phyloP scores from a whole-genome alignment of 2,329 filamentous ascomycete species.

The Alternaria sp. region DNA sequence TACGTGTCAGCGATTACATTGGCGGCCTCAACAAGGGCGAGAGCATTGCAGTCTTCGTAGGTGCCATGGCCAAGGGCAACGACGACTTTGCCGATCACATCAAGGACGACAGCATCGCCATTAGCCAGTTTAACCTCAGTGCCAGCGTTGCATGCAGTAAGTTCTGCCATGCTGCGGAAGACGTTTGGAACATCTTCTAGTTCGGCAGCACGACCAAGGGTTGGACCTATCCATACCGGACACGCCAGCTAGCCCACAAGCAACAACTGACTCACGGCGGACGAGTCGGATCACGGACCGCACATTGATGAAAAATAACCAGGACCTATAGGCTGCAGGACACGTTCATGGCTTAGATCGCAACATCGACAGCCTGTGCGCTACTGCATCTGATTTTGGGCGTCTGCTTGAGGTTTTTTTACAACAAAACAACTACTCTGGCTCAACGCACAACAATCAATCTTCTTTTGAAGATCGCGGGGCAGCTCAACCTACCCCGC shows the following conservation, averaged over 20 bases:
- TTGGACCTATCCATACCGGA: constrained; percentile 34
- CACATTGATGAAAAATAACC: constrained; percentile 34
- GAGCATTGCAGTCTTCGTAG: constrained; percentile 97
- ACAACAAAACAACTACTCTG: constrained; percentile 78
- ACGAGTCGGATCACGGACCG: constrained; percentile 25
- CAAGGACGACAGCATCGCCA: constrained; percentile 97
- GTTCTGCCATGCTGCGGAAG: constrained; percentile 97
- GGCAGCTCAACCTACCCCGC: constrained; percentile 71
- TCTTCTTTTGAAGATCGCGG: constrained; percentile 54
- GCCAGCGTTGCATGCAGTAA: constrained; percentile 99
- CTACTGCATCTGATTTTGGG: constrained; percentile 63
- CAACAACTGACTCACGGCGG: constrained; percentile 33
- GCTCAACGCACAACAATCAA: constrained; percentile 78
- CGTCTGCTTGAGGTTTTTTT: constrained; percentile 79
- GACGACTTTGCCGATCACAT: constrained; percentile 95
- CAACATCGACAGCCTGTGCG: constrained; percentile 71
- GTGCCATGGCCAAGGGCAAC: constrained; percentile 96
- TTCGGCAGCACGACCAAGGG: constrained; percentile 6
- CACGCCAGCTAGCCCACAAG: constrained; percentile 34
- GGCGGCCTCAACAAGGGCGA: constrained; percentile 79
- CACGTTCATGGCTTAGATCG: constrained; percentile 63
- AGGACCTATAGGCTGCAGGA: constrained; percentile 40
- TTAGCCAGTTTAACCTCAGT: constrained; percentile 97
- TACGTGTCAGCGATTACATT: constrained; percentile 89
- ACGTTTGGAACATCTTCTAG: constrained; percentile 93